These are phyloP conservation scores for Arctium lappa DNA, from an alignment of 129 eudicot genomes.

Conservation along the genomic window DNA sequence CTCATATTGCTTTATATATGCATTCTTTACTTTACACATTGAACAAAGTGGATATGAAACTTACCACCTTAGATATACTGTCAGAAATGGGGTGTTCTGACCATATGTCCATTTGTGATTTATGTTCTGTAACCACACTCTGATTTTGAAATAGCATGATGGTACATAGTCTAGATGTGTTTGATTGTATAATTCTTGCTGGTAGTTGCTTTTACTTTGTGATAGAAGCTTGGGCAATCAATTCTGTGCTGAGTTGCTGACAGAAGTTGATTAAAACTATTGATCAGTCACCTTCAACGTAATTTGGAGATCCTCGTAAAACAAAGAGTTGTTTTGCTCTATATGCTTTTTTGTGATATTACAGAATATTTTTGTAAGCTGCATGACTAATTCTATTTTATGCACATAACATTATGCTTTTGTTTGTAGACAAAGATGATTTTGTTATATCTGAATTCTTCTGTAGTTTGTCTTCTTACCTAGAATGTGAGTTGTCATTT, in stretches of 20 bases:
- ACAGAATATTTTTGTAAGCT: neutral
- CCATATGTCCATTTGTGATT: neutral
- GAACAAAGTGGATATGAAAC: neutral
- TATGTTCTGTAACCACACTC: neutral
- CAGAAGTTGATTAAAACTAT: neutral
- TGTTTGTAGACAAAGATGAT: neutral
- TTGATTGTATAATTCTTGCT: neutral
- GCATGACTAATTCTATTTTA: neutral
- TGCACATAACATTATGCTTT: neutral
- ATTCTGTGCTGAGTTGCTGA: neutral
- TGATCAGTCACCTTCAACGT: neutral
- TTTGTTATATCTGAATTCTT: neutral
- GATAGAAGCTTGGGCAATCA: neutral
- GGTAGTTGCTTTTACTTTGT: neutral
- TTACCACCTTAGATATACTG: neutral
- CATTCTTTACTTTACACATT: neutral
- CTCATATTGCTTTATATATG: neutral
- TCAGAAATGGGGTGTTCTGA: neutral
- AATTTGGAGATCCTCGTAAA: neutral
- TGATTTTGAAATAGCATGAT: neutral
- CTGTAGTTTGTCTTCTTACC: neutral
- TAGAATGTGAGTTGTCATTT: neutral
- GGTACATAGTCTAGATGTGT: neutral
- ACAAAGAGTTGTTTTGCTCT: neutral
- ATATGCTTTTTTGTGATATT: neutral